Evolutionary conservation across 192 early-diverging fungal species (phyloP).

Genomic region (Coemansia sp.): DNA sequence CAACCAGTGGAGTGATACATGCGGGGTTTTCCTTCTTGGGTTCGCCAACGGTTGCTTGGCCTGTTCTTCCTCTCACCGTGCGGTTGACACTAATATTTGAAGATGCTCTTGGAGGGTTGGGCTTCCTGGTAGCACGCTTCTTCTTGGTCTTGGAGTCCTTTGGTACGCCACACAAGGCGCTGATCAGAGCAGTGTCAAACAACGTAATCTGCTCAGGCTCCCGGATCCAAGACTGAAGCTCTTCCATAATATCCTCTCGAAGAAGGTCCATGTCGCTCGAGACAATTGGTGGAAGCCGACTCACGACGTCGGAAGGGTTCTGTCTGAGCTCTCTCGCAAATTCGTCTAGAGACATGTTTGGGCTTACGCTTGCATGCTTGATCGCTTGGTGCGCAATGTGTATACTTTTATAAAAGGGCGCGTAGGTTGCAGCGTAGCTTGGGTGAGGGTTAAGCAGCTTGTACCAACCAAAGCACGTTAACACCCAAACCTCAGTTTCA

Average conservation of each 20-base stretch:
- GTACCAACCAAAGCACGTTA: conserved; percentile 54
- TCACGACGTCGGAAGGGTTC: conserved; percentile 21
- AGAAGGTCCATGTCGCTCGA: conserved; percentile 29
- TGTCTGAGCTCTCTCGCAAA: conserved; percentile 25
- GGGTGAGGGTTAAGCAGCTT: conserved; percentile 45
- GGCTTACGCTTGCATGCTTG: conserved; percentile 7
- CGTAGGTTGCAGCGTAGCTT: conserved; percentile 28
- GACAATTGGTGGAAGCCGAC: conserved; percentile 23
- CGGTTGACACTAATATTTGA: conserved; percentile 1
- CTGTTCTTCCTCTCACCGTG: not conserved
- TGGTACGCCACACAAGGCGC: conserved; percentile 19
- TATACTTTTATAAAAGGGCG: conserved; percentile 35
- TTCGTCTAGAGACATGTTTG: conserved; percentile 14
- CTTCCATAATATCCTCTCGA: conserved; percentile 35
- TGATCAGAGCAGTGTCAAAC: conserved; percentile 33
- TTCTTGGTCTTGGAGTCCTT: conserved; percentile 5
- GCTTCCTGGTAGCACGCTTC: not conserved
- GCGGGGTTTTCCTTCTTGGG: conserved; percentile 43
- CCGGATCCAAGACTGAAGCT: conserved; percentile 40
- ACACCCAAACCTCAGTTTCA: conserved; percentile 47
- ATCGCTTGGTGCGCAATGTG: conserved; percentile 48
- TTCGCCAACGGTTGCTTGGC: conserved; percentile 13
- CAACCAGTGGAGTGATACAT: conserved; percentile 49
- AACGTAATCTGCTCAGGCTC: conserved; percentile 19
- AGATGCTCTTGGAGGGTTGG: conserved; percentile 7